Percentiles rank a stretch among this genome's conserved stretches.
phyloP scores from a whole-genome alignment of 257 asterid genomes.

The Solanum boliviense region DNA sequence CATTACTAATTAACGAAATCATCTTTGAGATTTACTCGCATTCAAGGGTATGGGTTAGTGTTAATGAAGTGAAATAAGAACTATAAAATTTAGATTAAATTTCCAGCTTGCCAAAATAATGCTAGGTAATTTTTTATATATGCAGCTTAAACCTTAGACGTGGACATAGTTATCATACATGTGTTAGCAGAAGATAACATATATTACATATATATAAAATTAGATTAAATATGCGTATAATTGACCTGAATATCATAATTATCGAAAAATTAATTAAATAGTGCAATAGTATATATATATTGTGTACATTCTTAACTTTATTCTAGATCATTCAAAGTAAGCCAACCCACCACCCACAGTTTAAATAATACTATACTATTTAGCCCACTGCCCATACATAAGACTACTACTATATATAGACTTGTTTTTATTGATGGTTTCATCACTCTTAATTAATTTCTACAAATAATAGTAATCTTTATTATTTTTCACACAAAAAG shows the following conservation, averaged over 20 bases:
- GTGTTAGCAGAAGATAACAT: not conserved
- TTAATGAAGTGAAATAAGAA: not conserved
- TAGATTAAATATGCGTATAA: not conserved
- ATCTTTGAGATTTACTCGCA: not conserved
- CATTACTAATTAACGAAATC: not conserved
- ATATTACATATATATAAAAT: not conserved
- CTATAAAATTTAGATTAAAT: not conserved
- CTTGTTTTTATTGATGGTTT: not conserved
- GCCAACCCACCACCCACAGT: not conserved
- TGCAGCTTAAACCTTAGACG: no score
- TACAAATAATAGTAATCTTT: not conserved
- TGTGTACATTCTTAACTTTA: not conserved
- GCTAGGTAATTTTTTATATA: no score
- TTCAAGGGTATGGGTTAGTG: accelerated
- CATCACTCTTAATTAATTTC: not conserved
- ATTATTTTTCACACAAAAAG: not conserved
- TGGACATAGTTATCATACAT: not conserved
- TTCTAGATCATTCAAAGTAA: not conserved
- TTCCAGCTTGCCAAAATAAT: no score
- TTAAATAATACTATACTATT: not conserved
- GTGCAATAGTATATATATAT: not conserved
- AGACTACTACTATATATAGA: not conserved
- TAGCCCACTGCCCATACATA: not conserved
- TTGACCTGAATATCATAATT: not conserved
- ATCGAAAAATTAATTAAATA: not conserved